Evolutionary conservation across 805 yeast genomes (phyloP).

Genomic region (Candida endomychidarum): DNA sequence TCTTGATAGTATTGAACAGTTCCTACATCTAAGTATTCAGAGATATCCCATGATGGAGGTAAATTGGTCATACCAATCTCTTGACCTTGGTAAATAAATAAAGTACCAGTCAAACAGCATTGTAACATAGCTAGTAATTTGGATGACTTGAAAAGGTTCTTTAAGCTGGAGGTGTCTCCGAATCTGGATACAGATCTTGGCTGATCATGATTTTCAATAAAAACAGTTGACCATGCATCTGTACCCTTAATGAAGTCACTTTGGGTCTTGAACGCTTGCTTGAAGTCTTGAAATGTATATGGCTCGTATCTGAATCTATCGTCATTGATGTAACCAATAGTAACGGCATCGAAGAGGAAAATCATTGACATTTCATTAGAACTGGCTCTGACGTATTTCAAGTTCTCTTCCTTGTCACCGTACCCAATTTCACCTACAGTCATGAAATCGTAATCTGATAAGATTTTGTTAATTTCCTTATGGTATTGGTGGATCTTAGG

Average conservation of each 20-base stretch:
- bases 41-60: slow-evolving; percentile 45
- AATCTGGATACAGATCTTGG: slow-evolving; percentile 54
- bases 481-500: slow-evolving; percentile 60
- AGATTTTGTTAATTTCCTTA: slow-evolving; percentile 47
- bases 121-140: slow-evolving; percentile 50
- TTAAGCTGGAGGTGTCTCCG: slow-evolving; percentile 29
- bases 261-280: slow-evolving; percentile 36
- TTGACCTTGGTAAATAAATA: slow-evolving; percentile 60
- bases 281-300: slow-evolving; percentile 39
- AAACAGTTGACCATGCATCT: slow-evolving; percentile 60
- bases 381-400: slow-evolving; percentile 42
- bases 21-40: slow-evolving; percentile 52
- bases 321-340: slow-evolving; percentile 38
- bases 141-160: slow-evolving; percentile 35
- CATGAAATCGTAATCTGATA: slow-evolving; percentile 49
- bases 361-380: slow-evolving; percentile 39
- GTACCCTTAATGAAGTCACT: slow-evolving; percentile 43
- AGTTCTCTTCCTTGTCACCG: slow-evolving; percentile 40
- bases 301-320: slow-evolving; percentile 28
- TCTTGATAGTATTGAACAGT: slow-evolving; percentile 42
- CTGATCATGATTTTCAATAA: slow-evolving; percentile 59
- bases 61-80: slow-evolving; percentile 57
- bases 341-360: slow-evolving; percentile 33
- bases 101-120: slow-evolving; percentile 50
- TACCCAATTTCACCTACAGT: slow-evolving; percentile 61